Evolutionary conservation across 2,329 filamentous ascomycete genomes (phyloP).

Genomic region (Parascedosporium putredinis): DNA sequence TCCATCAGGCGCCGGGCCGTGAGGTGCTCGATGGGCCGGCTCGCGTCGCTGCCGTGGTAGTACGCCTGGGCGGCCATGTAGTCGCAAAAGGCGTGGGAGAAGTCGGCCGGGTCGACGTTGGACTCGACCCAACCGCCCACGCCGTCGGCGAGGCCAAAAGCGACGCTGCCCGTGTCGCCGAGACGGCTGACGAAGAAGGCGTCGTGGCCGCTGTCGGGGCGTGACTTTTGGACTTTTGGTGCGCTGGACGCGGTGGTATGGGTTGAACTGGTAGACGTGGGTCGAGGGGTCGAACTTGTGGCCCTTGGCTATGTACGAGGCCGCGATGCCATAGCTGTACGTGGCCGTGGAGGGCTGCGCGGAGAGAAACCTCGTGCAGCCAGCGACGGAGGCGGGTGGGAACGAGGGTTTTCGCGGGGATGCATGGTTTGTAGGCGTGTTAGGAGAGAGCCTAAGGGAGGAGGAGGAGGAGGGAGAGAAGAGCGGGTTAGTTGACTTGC

Average conservation of each 20-base stretch:
- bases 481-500: neutral
- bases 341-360: slow-evolving; percentile 13
- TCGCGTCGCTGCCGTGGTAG: slow-evolving; percentile 31
- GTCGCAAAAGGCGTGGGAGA: slow-evolving; percentile 85
- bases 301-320: slow-evolving; percentile 66
- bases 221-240: slow-evolving; percentile 42
- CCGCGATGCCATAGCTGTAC: slow-evolving; percentile 61
- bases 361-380: slow-evolving; percentile 1
- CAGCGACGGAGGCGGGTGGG: neutral
- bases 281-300: slow-evolving; percentile 55
- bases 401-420: neutral
- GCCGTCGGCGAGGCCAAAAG: slow-evolving; percentile 85
- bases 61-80: slow-evolving; percentile 77
- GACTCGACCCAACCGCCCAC: slow-evolving; percentile 93
- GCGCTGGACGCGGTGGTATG: slow-evolving; percentile 47
- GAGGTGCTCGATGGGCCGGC: slow-evolving; percentile 25
- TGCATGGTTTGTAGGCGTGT: neutral
- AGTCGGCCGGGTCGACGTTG: slow-evolving; percentile 87
- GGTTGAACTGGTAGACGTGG: slow-evolving; percentile 65
- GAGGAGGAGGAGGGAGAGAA: neutral
- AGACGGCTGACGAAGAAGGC: slow-evolving; percentile 85
- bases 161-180: slow-evolving; percentile 60
- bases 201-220: slow-evolving; percentile 81
- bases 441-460: neutral
- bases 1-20: slow-evolving; percentile 66